These are phyloP conservation scores for Pseudocercospora cruenta DNA, from an alignment of 2,329 filamentous ascomycete genomes.

Conservation along the genomic window DNA sequence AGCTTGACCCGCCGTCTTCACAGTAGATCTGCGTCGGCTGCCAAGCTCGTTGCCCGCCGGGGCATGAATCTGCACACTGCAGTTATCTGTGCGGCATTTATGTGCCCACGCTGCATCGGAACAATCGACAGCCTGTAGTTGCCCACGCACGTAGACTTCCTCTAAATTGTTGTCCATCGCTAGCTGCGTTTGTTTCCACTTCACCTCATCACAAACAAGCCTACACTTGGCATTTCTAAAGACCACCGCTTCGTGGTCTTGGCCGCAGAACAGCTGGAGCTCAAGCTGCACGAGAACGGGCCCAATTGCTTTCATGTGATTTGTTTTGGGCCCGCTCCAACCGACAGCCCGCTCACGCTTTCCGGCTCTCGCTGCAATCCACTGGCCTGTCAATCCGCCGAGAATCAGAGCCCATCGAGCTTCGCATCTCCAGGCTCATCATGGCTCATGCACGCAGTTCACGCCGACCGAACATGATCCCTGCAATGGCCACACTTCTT, in stretches of 20 bases:
- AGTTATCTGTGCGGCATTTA: neutral
- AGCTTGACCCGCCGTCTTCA: conserved; percentile 9
- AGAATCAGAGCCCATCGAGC: neutral
- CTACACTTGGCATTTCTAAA: conserved; percentile 14
- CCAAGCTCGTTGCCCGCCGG: neutral
- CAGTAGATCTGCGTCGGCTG: conserved; percentile 9
- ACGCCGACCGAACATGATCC: neutral
- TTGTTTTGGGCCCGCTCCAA: neutral
- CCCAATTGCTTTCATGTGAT: conserved; percentile 17
- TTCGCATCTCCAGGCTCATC: neutral
- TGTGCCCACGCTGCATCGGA: conserved; percentile 2
- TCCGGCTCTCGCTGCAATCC: neutral
- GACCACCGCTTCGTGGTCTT: conserved; percentile 14
- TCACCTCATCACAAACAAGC: conserved; percentile 17
- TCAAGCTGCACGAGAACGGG: conserved; percentile 15
- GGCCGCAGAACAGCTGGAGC: conserved; percentile 21
- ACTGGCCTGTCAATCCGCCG: conserved; percentile 11
- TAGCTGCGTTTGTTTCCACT: conserved; percentile 19
- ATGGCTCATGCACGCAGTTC: neutral
- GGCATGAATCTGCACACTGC: neutral
- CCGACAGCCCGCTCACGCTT: conserved; percentile 1
- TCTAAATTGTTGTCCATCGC: neutral
- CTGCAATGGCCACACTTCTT: neutral
- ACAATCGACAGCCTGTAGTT: conserved; percentile 9
- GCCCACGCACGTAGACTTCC: conserved; percentile 5